Base-by-base conservation (phyloP, 176 grass and related monocot species). In the Carex parvula region DNA sequence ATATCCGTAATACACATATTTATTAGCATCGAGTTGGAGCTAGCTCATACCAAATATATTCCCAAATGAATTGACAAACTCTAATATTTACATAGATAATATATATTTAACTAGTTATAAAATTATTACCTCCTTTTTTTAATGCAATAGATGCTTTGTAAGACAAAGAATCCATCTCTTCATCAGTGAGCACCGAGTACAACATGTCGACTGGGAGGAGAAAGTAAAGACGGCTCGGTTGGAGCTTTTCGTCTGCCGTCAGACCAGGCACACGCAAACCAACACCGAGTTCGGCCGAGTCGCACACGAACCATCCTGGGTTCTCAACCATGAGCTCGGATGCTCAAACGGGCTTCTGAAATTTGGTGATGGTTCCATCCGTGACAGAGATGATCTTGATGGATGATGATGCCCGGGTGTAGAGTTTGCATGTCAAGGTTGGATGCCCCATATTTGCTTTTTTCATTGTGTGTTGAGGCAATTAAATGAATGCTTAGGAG, bases 151-250 rank as follows among this genome's bases (percentile, higher is more conserved):
- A 54, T 55, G 89, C 89, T 82, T 84, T 90, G 64, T 44, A 42
- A 8, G 93, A 79, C 42, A 95, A 85, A 37, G 86, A 78, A 80
- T 85, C 87, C 93, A 93, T 92, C 89, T 98, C 96, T 21, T 95
- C 96, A 58, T 92, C 83, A 18, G 96, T 98, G 87, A 98, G 96
- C 64, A 98, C 93, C 64, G 96, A 98, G 88, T 95, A 98, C 60
- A 98, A 86, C 88, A 98, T 94, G 91, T 95, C 96, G 84, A 95
- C 86, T 18, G 93, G 96, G 10, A 98, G 93, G 9, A 98, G 89
- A 83, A 95, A 95, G 91, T 98, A 98, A 0, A 89, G 68, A 29
- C 62, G 91, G 57, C 64, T 85, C 48, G 89, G 86, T 62, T 87
- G 53, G 80, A 98, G 96, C 82, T 87, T 37, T 85, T 91, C 89